Base-by-base conservation (phyloP, 2,329 filamentous ascomycete species). In the Cladosporium sp. region DNA sequence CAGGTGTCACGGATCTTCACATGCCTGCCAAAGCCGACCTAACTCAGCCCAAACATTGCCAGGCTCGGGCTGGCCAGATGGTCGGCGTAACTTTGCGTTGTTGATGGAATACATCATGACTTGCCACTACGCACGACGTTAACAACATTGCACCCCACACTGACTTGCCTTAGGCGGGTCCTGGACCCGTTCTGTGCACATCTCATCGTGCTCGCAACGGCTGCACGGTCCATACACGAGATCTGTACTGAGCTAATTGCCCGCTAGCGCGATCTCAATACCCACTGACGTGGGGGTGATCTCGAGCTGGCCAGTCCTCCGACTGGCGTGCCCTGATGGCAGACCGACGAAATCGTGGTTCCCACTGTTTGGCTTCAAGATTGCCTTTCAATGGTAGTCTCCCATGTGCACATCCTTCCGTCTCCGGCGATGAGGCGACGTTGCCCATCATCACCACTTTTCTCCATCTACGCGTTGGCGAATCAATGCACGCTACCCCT, bases 101-200 rank as follows among this genome's bases (percentile, higher is more conserved):
- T 34, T 22, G 34, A 55, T 55, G 24, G 28, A 55, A 55, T 55
- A 55, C 52, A 55, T 55, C 52, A 55, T 55, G 52, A 55, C 52
- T 55, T 55, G 22, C 34, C 37, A 12, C 39, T 54, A 54, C 37
- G n/a, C 37, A 35, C 32, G 10, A 24, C 51, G 45, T n/a, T 44
- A 42, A 44, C 52, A 28, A 4, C 52, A 20, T 47, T 9, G 15
- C 19, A 37, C 52, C 52, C 52, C 52, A 55, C 52, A 55, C 34
- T 47, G 52, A 24, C 20, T 24, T 47, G 19, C 19, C 15, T 19
- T 37, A 28, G 37, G 52, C 24, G 52, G 52, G 52, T 47, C 51
- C 51, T n/a, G 2, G 42, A 20, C 13, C 40, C 51, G 34, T 51
- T 35, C 34, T 54, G 39, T 34, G 32, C 52, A 24, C 40, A 34